A percentile compares a stretch with the other conserved stretches of the same genome.
Conservation (phyloP, 2,329 filamentous ascomycete species). For the Scedosporium boydii region DNA sequence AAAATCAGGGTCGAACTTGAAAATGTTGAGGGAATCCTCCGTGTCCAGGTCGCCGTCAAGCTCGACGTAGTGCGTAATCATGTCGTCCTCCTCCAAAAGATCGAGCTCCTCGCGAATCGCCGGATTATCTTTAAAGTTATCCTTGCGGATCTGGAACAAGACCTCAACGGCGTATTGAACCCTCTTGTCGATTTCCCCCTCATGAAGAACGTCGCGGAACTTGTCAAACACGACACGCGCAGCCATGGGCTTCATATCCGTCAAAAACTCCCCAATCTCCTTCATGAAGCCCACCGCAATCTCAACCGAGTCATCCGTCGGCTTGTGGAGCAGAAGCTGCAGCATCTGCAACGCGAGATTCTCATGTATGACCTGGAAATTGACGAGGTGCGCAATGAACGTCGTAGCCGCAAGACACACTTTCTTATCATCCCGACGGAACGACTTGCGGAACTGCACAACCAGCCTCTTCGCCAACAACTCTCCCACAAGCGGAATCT, state of each 20-base stretch:
- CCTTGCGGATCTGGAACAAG: conserved; percentile 90
- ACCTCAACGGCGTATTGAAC: conserved; percentile 99
- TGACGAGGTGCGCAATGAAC: conserved; percentile 90
- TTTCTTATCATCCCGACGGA: conserved; percentile 92
- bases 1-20: conserved; percentile 87
- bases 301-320: conserved; percentile 94
- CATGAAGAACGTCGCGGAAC: conserved; percentile 89
- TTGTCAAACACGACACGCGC: conserved; percentile 89
- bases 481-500: conserved; percentile 89
- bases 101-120: conserved; percentile 88
- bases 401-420: conserved; percentile 89
- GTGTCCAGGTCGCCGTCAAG: conserved; percentile 71
- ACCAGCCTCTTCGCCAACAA: conserved; percentile 76
- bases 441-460: conserved; percentile 89
- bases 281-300: conserved; percentile 90
- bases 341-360: conserved; percentile 89
- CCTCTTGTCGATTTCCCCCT: conserved; percentile 93
- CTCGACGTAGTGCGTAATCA: conserved; percentile 81
- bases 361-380: conserved; percentile 92
- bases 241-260: conserved; percentile 89
- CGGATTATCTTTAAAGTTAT: conserved; percentile 92
- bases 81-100: conserved; percentile 93
- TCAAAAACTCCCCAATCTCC: conserved; percentile 87
- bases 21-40: conserved; percentile 84
- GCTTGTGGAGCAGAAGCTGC: conserved; percentile 84